A percentile compares a stretch with the other conserved stretches of the same genome.
phyloP scores from a whole-genome alignment of 805 yeast species.

The Torulaspora microellipsoides region DNA sequence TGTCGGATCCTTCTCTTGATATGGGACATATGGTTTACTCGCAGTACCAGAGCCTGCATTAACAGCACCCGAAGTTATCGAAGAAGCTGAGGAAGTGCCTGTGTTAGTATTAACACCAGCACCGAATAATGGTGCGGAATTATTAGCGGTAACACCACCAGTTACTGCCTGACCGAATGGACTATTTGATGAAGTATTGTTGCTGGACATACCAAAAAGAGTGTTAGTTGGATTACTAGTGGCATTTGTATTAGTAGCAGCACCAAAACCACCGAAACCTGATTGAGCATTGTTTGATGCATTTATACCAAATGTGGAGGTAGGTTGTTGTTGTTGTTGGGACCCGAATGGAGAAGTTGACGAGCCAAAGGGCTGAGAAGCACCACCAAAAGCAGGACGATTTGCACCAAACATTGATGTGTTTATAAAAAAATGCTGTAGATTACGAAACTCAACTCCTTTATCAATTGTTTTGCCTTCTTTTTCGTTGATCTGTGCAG shows the following conservation, averaged over 20 bases:
- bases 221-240: slow-evolving; percentile 21
- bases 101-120: slow-evolving; percentile 12
- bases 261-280: slow-evolving; percentile 35
- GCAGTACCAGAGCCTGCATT: slow-evolving; percentile 52
- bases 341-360: slow-evolving; percentile 21
- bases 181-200: slow-evolving; percentile 18
- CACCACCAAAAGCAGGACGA: slow-evolving; percentile 21
- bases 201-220: slow-evolving; percentile 31
- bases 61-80: slow-evolving; percentile 17
- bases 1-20: slow-evolving; percentile 63
- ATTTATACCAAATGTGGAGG: slow-evolving; percentile 34
- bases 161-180: slow-evolving; percentile 27
- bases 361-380: slow-evolving; percentile 21
- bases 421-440: background rate
- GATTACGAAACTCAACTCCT: background rate
- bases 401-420: slow-evolving; percentile 21
- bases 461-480: no score
- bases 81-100: slow-evolving; percentile 11
- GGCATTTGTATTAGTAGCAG: slow-evolving; percentile 18
- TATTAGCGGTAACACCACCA: slow-evolving; percentile 25
- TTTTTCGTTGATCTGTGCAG: no score
- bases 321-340: slow-evolving; percentile 20
- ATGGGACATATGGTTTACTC: slow-evolving; percentile 62
- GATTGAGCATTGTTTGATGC: slow-evolving; percentile 29
- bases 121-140: slow-evolving; percentile 42